Base-by-base conservation (phyloP, 1,139 yeast species). In the Pichia sp. region DNA sequence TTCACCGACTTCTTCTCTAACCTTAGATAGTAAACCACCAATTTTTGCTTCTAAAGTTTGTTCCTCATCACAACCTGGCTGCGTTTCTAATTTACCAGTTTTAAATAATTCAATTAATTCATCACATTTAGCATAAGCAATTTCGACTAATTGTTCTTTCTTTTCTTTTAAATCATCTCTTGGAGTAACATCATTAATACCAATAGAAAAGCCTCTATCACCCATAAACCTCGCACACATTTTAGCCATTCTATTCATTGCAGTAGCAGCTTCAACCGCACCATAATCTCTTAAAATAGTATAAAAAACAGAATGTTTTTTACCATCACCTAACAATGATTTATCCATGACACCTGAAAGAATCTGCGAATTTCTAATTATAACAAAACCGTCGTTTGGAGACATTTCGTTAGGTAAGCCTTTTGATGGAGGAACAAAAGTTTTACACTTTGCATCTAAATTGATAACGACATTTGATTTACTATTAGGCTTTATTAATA, bases 181-280 rank as follows among this genome's bases (percentile, higher is more conserved):
- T 1, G 99, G 98, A 1, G 97, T 94, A 36, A 94, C 99, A 67
- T 94, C 99, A 57, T 83, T 85, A 57, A 94, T 90, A 68, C 99
- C 99, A 62, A 94, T 94, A 1, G 96, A 87, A 59, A 94, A 94
- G 0, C 99, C 99, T 49, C 97, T 74, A 59, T 90, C 87, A 51
- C 98, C 98, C 60, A 94, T 71, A 63, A 69, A 94, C 58, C 99
- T 73, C 1, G 98, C 97, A 72, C 98, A 90, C 58, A 94, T 69
- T 64, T 94, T 94, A 25, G 99, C 96, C 97, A 94, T 90, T 63
- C 98, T 74, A 64, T 94, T 92, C 98, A 94, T 94, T 12, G 98
- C 96, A 32, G 69, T 71, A 2, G 97, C 97, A 2, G 98, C 98
- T 57, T 86, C 97, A 52, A 82, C 82, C 2, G 98, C 87, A 9